These are phyloP conservation scores for Suillus occidentalis DNA, from an alignment of 768 basidiomycete genomes.

Conservation along the genomic window DNA sequence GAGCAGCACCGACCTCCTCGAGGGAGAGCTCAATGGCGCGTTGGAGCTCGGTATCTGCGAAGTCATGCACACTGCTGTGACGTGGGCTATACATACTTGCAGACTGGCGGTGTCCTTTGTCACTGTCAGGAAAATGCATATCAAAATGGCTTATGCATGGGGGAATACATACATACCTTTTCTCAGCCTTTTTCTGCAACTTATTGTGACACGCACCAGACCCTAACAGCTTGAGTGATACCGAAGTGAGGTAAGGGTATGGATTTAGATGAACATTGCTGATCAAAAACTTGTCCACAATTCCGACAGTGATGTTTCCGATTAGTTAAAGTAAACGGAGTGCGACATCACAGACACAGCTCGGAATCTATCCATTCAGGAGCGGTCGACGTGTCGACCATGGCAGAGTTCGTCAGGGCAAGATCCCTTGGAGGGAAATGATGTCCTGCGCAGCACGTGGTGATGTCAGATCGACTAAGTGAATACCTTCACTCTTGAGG, in stretches of 20 bases:
- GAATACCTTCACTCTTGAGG: constrained; percentile 68
- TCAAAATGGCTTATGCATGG: neutral
- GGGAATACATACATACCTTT: constrained; percentile 39
- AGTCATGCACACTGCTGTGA: constrained; percentile 57
- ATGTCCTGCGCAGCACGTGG: constrained; percentile 49
- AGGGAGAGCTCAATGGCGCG: constrained; percentile 91
- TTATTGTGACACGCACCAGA: constrained; percentile 91
- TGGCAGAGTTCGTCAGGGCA: constrained; percentile 67
- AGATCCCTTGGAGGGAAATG: constrained; percentile 82
- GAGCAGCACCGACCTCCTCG: constrained; percentile 63
- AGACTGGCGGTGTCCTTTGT: constrained; percentile 55
- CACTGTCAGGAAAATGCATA: constrained; percentile 21
- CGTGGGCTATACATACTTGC: constrained; percentile 53
- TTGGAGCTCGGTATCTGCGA: constrained; percentile 86
- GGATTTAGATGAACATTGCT: constrained; percentile 83
- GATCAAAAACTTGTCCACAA: constrained; percentile 96
- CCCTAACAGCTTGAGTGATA: constrained; percentile 87
- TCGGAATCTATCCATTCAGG: constrained; percentile 99
- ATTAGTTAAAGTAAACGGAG: constrained; percentile 91
- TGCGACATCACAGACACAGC: constrained; percentile 89
- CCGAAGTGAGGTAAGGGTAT: constrained; percentile 91
- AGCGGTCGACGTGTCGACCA: constrained; percentile 89
- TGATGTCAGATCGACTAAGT: neutral
- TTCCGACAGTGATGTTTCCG: constrained; percentile 98
- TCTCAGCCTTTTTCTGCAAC: constrained; percentile 63